Conservation (phyloP, 176 grass and related monocot species). For the Aechmea fasciata region DNA sequence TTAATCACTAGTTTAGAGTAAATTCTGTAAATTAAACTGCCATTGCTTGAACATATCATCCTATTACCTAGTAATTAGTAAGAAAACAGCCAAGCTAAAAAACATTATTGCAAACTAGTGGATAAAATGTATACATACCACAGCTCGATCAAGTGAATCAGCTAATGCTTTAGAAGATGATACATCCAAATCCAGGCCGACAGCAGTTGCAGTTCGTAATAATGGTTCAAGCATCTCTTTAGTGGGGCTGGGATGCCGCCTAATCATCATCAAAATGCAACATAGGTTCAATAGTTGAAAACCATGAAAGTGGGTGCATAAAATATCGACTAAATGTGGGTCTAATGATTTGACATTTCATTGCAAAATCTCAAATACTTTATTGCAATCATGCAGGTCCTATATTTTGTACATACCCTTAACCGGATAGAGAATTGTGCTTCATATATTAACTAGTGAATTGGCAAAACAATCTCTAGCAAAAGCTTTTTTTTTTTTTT, state of each 20-base stretch:
- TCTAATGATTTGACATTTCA: neutral
- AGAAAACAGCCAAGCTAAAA: constrained; percentile 6
- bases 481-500: too few relatives aligned
- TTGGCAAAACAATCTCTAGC: too few relatives aligned
- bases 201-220: constrained; percentile 66
- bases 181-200: constrained; percentile 73
- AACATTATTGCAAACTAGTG: neutral
- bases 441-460: too few relatives aligned
- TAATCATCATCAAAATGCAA: constrained; percentile 30
- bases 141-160: constrained; percentile 93
- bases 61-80: too few relatives aligned
- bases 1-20: constrained; percentile 7
- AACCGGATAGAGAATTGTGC: too few relatives aligned
- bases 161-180: constrained; percentile 96
- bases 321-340: neutral
- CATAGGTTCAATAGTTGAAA: constrained; percentile 5
- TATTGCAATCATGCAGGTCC: too few relatives aligned
- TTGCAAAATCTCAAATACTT: neutral
- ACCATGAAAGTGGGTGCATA: neutral
- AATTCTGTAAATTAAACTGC: neutral
- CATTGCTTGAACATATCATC: neutral
- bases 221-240: constrained; percentile 99
- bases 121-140: constrained; percentile 31
- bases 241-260: constrained; percentile 85
- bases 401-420: too few relatives aligned